Evolutionary conservation across 2,329 filamentous ascomycete species (phyloP).

Genomic region (Trematosphaeria pertusa): DNA sequence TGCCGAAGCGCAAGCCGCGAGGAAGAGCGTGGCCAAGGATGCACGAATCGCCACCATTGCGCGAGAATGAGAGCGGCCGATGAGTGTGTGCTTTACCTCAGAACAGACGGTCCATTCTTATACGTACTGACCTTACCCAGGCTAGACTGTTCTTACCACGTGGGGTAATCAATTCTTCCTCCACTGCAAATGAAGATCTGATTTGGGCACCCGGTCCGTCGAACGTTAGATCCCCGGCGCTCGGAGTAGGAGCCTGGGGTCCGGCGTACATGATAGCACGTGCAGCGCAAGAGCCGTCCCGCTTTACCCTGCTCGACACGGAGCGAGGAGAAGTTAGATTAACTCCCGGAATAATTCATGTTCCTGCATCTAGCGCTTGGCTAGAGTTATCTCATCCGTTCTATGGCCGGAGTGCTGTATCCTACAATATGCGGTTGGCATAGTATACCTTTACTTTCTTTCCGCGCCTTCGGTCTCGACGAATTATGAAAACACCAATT

Average conservation of each 20-base stretch:
- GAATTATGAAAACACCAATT: too few species aligned
- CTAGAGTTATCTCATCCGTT: not conserved
- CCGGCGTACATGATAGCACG: not conserved
- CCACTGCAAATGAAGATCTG: conserved; percentile 10
- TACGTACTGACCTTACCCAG: not conserved
- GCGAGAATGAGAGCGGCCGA: not conserved
- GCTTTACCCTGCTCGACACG: conserved; percentile 8
- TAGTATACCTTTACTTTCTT: too few species aligned
- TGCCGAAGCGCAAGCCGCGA: conserved; percentile 21
- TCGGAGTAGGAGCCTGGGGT: not conserved
- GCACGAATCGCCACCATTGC: conserved; percentile 7
- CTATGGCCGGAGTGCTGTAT: not conserved
- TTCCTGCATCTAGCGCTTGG: not conserved
- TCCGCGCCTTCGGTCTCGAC: too few species aligned
- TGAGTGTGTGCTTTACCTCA: not conserved
- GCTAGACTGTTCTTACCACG: not conserved
- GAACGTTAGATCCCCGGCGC: conserved; percentile 1
- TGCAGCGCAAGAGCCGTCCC: not conserved
- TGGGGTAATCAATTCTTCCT: conserved; percentile 5
- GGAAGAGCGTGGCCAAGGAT: conserved; percentile 12
- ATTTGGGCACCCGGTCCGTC: conserved; percentile 3
- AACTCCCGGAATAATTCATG: not conserved
- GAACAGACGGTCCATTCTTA: not conserved
- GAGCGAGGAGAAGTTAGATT: conserved; percentile 1
- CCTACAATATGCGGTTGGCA: not conserved